phyloP scores from a whole-genome alignment of 1,284 basidiomycete species.

The Exobasidium cylindrosporum region DNA sequence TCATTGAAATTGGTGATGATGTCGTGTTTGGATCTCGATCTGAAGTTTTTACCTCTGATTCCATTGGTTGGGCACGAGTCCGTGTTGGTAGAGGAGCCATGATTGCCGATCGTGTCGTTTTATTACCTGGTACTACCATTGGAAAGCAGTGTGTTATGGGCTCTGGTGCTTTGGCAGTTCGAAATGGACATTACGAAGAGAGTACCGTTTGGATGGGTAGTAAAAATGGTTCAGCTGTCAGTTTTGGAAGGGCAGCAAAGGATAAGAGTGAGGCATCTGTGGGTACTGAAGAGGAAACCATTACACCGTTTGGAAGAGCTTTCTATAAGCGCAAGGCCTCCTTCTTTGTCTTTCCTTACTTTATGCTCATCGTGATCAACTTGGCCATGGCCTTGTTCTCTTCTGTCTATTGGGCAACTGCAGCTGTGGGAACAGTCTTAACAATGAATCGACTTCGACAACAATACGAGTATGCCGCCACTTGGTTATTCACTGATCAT shows the following conservation, averaged over 20 bases:
- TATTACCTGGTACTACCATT: slow-evolving; percentile 51
- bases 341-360: slow-evolving; percentile 55
- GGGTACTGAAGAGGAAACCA: slow-evolving; percentile 43
- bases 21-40: slow-evolving; percentile 55
- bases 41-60: slow-evolving; percentile 54
- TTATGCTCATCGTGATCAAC: slow-evolving; percentile 52
- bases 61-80: slow-evolving; percentile 53
- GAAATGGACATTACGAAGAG: slow-evolving; percentile 54
- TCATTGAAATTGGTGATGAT: slow-evolving; percentile 54
- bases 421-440: slow-evolving; percentile 50
- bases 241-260: slow-evolving; percentile 46
- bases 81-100: slow-evolving; percentile 53
- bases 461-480: slow-evolving; percentile 28
- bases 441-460: slow-evolving; percentile 44
- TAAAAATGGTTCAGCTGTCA: slow-evolving; percentile 55
- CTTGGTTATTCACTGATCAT: slow-evolving; percentile 48
- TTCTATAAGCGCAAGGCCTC: slow-evolving; percentile 54
- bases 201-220: slow-evolving; percentile 54
- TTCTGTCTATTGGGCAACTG: slow-evolving; percentile 52
- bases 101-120: slow-evolving; percentile 54
- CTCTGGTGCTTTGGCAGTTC: slow-evolving; percentile 50
- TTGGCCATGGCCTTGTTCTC: slow-evolving; percentile 47
- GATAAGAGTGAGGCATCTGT: slow-evolving; percentile 34
- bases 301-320: slow-evolving; percentile 54
- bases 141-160: slow-evolving; percentile 55